Evolutionary conservation across 768 basidiomycete species (phyloP).

Genomic region (Lactifluus volemus): DNA sequence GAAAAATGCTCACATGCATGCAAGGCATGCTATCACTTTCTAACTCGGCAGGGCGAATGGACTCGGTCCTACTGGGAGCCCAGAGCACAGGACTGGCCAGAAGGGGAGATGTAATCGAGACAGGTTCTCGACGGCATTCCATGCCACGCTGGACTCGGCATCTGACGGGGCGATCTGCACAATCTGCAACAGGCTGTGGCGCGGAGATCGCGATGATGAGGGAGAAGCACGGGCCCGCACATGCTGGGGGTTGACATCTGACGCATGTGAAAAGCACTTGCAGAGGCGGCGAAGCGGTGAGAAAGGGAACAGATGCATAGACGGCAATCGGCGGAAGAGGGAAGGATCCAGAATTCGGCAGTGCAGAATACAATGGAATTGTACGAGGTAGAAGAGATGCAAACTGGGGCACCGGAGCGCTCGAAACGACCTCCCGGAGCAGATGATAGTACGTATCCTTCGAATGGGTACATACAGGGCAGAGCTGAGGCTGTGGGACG

Average conservation of each 20-base stretch:
- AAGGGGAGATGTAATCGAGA: neutral
- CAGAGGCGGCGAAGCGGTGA: neutral
- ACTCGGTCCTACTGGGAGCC: neutral
- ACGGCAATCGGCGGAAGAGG: neutral
- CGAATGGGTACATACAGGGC: neutral
- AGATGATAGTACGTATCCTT: neutral
- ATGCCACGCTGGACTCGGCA: neutral
- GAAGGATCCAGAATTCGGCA: neutral
- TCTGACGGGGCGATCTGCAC: conserved; percentile 7
- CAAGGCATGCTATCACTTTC: conserved; percentile 3
- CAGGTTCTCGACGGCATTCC: conserved; percentile 6
- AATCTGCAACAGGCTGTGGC: conserved; percentile 5
- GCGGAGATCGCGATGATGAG: conserved; percentile 14
- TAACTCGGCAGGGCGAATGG: neutral
- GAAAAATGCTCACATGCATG: neutral
- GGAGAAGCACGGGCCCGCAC: conserved; percentile 8
- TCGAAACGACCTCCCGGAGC: neutral
- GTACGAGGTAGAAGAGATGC: neutral
- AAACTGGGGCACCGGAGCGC: conserved; percentile 6
- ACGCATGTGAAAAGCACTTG: conserved; percentile 7
- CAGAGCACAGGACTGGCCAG: neutral
- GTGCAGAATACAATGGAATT: conserved; percentile 10
- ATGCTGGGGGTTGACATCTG: conserved; percentile 8
- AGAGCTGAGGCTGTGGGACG: neutral
- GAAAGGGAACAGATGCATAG: neutral